Evolutionary conservation across 257 asterid genomes (phyloP), one percentile per base, ranked within the genome.

Genomic region (Anisodus acutangulus): DNA sequence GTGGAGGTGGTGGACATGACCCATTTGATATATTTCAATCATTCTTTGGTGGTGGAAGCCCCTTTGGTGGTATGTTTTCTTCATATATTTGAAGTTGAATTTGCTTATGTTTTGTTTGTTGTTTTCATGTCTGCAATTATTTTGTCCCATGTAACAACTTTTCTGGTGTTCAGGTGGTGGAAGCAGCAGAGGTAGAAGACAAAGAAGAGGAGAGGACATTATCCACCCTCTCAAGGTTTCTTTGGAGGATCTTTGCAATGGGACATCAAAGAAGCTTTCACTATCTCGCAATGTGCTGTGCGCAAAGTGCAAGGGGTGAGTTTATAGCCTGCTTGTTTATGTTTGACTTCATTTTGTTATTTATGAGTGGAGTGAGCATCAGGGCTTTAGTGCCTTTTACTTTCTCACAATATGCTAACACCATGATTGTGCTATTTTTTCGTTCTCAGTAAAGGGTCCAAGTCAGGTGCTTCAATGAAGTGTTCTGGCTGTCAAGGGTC

Each of bases 171-270:
- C 84, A 92, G 95, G 93, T 45, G 98, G 98, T 82, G 98, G 98
- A 78, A 91, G 98, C 85, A 94, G 98, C 88, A 90, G 99, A 86
- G 96, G 96, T 19, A 88, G 98, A 53, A 90, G 99, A 87, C 98
- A 94, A 88, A 90, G 97, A 87, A 93, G 95, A 91, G 99, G 99
- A 58, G 98, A 95, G 78, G 99, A 95, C 90, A 97, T 95, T 49
- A 78, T 93, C 74, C 99, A 95, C 84, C 97, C 97, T 6, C 93
- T 95, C 84, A 95, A 95, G 91, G 99, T 94, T 66, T 94, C 99
- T 37, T 87, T 95, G 13, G 99, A 94, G 83, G 97, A 95, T 85
- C 88, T 95, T 66, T 95, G 92, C 82, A 91, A 89, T 85, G 99
- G 98, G 84, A 91, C 98, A 62, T 90, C 99, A 3, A 94, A 93